phyloP scores from a whole-genome alignment of 805 yeast genomes.

The Spathaspora hagerdaliae region DNA sequence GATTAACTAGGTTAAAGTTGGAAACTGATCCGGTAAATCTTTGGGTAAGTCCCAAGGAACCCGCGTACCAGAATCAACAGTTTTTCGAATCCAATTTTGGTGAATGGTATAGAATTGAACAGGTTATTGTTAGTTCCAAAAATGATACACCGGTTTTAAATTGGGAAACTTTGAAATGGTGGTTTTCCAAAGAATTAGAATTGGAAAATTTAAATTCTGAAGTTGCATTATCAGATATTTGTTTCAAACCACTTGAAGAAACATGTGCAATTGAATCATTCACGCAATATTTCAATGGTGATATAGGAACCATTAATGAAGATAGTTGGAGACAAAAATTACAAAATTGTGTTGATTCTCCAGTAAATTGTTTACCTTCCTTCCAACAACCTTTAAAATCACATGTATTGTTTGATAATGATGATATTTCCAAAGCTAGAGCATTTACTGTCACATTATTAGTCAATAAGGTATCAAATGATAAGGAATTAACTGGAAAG shows the following conservation, averaged over 20 bases:
- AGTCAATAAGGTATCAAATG: conserved; percentile 48
- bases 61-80: conserved; percentile 61
- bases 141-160: conserved; percentile 58
- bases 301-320: conserved; percentile 45
- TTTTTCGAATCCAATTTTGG: conserved; percentile 81
- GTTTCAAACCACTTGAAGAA: conserved; percentile 80
- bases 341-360: conserved; percentile 63
- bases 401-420: conserved; percentile 55
- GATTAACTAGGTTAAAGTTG: conserved; percentile 48
- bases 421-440: conserved; percentile 51
- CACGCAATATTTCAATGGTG: conserved; percentile 81
- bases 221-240: conserved; percentile 55
- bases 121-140: conserved; percentile 58
- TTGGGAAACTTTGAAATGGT: conserved; percentile 77
- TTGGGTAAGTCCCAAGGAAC: conserved; percentile 84
- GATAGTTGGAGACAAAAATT: conserved; percentile 55
- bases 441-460: conserved; percentile 79
- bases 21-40: conserved; percentile 79
- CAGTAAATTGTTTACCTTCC: conserved; percentile 84
- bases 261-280: conserved; percentile 82
- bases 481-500: conserved; percentile 31
- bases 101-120: conserved; percentile 87
- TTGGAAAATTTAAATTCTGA: conserved; percentile 24
- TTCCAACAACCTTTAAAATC: conserved; percentile 87
- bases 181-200: conserved; percentile 75